Percentiles rank a stretch among this genome's conserved stretches.
Conservation (phyloP, 192 early-diverging fungal genomes). For the Podila minutissima region DNA sequence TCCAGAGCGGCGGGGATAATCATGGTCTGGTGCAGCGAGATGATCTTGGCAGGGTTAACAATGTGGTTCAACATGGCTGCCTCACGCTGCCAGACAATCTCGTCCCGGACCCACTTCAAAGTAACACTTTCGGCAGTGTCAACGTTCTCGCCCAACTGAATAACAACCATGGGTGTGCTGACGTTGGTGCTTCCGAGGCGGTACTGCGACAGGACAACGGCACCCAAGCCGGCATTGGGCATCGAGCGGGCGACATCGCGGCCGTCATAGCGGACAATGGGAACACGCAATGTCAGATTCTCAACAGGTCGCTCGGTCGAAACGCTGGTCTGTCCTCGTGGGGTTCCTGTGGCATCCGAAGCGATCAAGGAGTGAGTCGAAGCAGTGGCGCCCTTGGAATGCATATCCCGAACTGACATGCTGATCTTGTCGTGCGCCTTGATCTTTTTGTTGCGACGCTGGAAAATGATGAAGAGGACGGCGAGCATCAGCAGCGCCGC, state of each 20-base stretch:
- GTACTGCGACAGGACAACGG: conserved; percentile 50
- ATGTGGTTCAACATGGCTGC: conserved; percentile 54
- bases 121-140: conserved; percentile 49
- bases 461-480: conserved; percentile 15
- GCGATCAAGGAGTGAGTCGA: conserved; percentile 37
- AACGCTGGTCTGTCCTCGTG: conserved; percentile 34
- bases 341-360: conserved; percentile 28
- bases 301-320: conserved; percentile 42
- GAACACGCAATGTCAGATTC: conserved; percentile 43
- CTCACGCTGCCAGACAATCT: conserved; percentile 52
- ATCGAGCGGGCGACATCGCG: conserved; percentile 44
- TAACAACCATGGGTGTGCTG: conserved; percentile 42
- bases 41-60: conserved; percentile 49
- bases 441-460: conserved; percentile 42
- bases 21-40: conserved; percentile 48
- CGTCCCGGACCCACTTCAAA: conserved; percentile 50
- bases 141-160: conserved; percentile 48
- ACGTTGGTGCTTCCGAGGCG: conserved; percentile 45
- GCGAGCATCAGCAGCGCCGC: conserved; percentile 22
- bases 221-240: conserved; percentile 31
- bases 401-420: conserved; percentile 37
- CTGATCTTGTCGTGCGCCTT: conserved; percentile 29
- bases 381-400: conserved; percentile 26
- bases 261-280: conserved; percentile 49
- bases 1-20: conserved; percentile 51